A percentile compares a stretch with the other conserved stretches of the same genome.
These are phyloP conservation scores for Flaveria trinervia DNA, from an alignment of 129 eudicot genomes.

Conservation along the genomic window DNA sequence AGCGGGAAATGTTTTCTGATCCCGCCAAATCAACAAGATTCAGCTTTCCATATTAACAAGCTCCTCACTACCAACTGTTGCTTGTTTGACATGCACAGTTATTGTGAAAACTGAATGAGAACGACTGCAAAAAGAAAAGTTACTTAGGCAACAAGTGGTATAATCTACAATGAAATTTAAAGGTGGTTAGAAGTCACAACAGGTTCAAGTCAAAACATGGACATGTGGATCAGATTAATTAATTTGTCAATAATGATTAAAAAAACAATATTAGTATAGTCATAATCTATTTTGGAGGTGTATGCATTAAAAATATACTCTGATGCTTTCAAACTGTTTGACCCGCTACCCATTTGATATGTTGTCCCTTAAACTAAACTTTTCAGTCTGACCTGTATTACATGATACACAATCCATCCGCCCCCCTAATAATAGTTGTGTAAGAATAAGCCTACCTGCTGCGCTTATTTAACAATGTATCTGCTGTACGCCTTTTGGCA, in stretches of 20 bases:
- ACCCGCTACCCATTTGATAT: background rate
- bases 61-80: slow-evolving; percentile 66
- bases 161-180: background rate
- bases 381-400: background rate
- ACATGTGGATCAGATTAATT: background rate
- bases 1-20: slow-evolving; percentile 83
- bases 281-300: background rate
- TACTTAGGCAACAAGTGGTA: slow-evolving; percentile 17
- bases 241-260: background rate
- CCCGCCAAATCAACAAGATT: slow-evolving; percentile 96
- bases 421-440: background rate
- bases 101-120: slow-evolving; percentile 91
- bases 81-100: slow-evolving; percentile 79
- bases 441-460: slow-evolving; percentile 55
- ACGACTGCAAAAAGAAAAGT: slow-evolving; percentile 54
- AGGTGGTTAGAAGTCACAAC: background rate
- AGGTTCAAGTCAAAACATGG: background rate
- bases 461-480: slow-evolving; percentile 72
- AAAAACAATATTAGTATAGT: background rate
- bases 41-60: slow-evolving; percentile 89
- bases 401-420: background rate
- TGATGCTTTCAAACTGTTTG: background rate
- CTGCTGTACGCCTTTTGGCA: slow-evolving; percentile 83
- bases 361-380: background rate
- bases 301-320: background rate